These are phyloP conservation scores for Camellia oleifera DNA, from an alignment of 179 eudicot species.

Conservation along the genomic window DNA sequence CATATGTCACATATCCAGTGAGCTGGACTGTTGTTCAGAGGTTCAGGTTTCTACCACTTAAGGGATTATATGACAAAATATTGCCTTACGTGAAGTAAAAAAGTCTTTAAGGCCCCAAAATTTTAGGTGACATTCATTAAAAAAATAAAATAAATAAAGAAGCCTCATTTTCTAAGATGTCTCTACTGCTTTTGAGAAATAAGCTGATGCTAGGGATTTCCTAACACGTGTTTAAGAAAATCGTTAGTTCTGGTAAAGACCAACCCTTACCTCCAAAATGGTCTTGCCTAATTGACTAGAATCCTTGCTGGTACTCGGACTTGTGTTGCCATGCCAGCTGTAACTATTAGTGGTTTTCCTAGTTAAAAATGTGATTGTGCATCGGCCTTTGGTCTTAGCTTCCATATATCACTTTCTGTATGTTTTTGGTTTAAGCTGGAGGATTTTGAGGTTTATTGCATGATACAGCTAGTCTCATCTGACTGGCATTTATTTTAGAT, in stretches of 20 bases:
- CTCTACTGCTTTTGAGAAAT: not conserved
- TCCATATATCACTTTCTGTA: not conserved
- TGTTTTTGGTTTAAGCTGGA: not conserved
- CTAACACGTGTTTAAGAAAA: not conserved
- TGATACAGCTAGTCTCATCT: not conserved
- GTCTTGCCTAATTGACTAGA: too few relatives aligned
- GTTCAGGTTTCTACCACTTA: not conserved
- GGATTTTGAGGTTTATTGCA: not conserved
- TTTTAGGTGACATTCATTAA: not conserved
- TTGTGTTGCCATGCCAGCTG: not conserved
- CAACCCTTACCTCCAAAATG: not conserved
- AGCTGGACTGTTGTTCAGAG: not conserved
- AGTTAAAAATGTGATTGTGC: not conserved
- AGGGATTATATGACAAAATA: not conserved
- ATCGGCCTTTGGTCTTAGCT: not conserved
- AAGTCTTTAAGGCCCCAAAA: not conserved
- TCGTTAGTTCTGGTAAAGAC: not conserved
- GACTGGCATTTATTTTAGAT: too few relatives aligned
- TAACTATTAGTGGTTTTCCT: not conserved
- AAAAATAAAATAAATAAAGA: not conserved
- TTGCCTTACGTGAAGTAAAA: not conserved
- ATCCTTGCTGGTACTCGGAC: not conserved
- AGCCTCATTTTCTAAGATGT: not conserved
- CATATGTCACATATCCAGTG: not conserved
- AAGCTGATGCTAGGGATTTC: not conserved